Evolutionary conservation across 148 eudicot species (phyloP).

Genomic region (Persicaria maculosa): DNA sequence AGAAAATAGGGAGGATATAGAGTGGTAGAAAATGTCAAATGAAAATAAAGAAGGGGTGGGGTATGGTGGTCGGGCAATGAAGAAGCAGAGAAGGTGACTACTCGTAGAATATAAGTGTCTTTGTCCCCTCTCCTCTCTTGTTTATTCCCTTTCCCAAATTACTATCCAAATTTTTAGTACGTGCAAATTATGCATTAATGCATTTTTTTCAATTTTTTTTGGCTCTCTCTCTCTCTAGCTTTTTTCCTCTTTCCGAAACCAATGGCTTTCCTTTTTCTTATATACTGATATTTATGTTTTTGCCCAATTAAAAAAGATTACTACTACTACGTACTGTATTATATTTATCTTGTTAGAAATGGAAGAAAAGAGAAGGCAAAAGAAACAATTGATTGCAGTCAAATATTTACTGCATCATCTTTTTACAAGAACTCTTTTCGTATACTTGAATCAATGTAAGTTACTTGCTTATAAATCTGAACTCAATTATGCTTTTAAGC

Average conservation of each 20-base stretch:
- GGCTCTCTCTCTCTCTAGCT: too few relatives aligned
- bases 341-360: too few relatives aligned
- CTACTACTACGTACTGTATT: too few relatives aligned
- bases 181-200: constrained; percentile 9
- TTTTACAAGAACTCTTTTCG: too few relatives aligned
- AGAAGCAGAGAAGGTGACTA: constrained; percentile 6
- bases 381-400: too few relatives aligned
- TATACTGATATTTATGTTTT: background rate
- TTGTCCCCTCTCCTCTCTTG: background rate
- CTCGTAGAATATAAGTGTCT: constrained; percentile 7
- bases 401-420: too few relatives aligned
- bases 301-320: background rate
- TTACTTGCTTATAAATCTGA: too few relatives aligned
- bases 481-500: too few relatives aligned
- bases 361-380: too few relatives aligned
- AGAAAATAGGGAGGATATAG: background rate
- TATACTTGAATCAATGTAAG: too few relatives aligned
- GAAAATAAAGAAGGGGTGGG: constrained; percentile 4
- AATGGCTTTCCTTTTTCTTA: background rate
- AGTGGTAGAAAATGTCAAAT: background rate
- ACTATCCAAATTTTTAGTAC: constrained; percentile 3
- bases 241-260: background rate
- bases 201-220: background rate
- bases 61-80: background rate
- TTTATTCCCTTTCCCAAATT: background rate